A percentile compares a stretch with the other conserved stretches of the same genome.
Evolutionary conservation across 2,329 filamentous ascomycete genomes (phyloP).

Genomic region (Beauveria scarabaeidicola): DNA sequence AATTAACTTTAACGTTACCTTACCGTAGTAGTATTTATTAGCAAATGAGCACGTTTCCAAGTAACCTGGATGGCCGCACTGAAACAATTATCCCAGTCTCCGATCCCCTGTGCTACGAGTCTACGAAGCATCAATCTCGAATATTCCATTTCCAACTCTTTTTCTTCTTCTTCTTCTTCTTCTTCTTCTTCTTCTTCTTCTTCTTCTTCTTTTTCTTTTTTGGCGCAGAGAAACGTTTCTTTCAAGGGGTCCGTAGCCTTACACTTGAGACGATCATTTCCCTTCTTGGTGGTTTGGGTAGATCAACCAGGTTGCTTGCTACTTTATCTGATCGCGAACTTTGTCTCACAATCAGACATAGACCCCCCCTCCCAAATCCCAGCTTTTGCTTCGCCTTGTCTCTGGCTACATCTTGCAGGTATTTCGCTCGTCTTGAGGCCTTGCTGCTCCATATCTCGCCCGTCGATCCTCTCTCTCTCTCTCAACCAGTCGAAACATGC

Average conservation of each 20-base stretch:
- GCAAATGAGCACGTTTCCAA: not conserved
- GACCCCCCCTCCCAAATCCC: not conserved
- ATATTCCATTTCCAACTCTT: not conserved
- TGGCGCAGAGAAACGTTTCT: not conserved
- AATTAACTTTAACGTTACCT: constrained; percentile 1
- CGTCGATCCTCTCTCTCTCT: not conserved
- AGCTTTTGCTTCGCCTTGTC: too few relatives aligned
- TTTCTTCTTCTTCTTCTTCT: not conserved
- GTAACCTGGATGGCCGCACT: constrained; percentile 4
- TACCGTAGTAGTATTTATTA: not conserved
- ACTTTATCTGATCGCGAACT: not conserved
- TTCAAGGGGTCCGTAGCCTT: not conserved
- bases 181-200: not conserved
- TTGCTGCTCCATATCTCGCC: too few relatives aligned
- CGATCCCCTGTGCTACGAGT: not conserved
- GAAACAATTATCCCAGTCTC: not conserved
- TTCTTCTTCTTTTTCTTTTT: not conserved
- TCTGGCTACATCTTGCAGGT: too few relatives aligned
- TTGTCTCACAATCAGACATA: not conserved
- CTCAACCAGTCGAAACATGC: constrained; percentile 6
- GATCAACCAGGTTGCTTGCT: too few relatives aligned
- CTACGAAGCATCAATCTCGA: not conserved
- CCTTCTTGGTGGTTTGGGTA: not conserved
- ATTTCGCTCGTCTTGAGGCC: not conserved
- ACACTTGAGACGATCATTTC: not conserved